Conservation (phyloP, 306 rosid species). For the Myrica gale region DNA sequence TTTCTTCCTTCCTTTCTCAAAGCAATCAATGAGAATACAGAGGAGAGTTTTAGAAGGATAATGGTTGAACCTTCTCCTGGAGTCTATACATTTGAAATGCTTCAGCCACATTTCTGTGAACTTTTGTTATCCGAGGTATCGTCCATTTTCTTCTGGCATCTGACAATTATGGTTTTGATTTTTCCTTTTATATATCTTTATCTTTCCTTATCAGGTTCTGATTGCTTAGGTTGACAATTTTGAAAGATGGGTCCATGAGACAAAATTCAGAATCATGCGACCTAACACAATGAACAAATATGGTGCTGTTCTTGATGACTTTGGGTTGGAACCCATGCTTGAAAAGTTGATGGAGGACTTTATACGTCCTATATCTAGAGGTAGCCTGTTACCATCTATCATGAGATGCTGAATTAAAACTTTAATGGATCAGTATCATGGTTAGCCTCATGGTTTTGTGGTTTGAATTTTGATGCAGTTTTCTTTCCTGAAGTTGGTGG, state of each 20-base stretch:
- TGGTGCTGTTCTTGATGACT: constrained; percentile 96
- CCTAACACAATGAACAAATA: constrained; percentile 88
- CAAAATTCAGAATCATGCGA: constrained; percentile 79
- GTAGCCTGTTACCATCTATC: constrained; percentile 29
- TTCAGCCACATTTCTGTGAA: constrained; percentile 79
- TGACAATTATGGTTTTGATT: constrained; percentile 13
- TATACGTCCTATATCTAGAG: constrained; percentile 71
- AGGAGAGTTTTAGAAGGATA: constrained; percentile 63
- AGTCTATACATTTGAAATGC: constrained; percentile 78
- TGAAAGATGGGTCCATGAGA: constrained; percentile 81
- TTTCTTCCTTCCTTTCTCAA: constrained; percentile 86
- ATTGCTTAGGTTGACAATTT: constrained; percentile 83
- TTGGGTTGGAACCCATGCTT: constrained; percentile 87
- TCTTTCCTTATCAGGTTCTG: constrained; percentile 61
- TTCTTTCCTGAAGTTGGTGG: constrained; percentile 88
- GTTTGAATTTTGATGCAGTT: constrained; percentile 51
- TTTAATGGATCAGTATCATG: constrained; percentile 14
- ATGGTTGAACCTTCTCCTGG: constrained; percentile 61
- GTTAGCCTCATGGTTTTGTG: constrained; percentile 29
- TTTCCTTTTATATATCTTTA: constrained; percentile 28
- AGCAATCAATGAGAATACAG: constrained; percentile 67
- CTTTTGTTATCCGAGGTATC: constrained; percentile 83
- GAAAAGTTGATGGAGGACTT: constrained; percentile 68
- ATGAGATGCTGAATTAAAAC: constrained; percentile 22
- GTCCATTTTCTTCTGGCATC: constrained; percentile 28